Evolutionary conservation across 768 basidiomycete species (phyloP), one percentile per base, ranked within the genome.

Genomic region (Termitomyces sp.): DNA sequence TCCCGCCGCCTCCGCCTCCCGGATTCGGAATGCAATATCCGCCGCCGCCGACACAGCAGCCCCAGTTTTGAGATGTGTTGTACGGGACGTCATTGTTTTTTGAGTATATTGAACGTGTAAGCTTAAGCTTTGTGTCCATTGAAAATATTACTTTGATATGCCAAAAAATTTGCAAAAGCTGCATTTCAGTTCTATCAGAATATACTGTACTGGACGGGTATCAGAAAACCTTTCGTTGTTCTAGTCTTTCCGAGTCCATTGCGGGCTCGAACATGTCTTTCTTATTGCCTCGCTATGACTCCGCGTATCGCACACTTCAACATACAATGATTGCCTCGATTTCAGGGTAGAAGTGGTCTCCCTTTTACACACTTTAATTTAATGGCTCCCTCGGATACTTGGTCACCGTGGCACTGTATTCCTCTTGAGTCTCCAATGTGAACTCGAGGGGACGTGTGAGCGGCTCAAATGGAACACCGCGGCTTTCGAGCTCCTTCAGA

Each of bases 1-100:
- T 77, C 53, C 81, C 83, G 2, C 86, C 85, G 3, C 86, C 84
- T 0, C 85, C 87, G 1, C 83, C 85, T 10, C 77, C 84, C 63
- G 88, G 87, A 4, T 90, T 87, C 68, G 77, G 80, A 50, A 67
- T 62, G n/a, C 69, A 69, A 63, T 72, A 75, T 59, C 81, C 81
- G 55, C 80, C 44, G 10, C 57, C 82, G 34, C 81, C 79, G 15
- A 77, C 77, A 39, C 83, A 72, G n/a, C 53, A 29, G 36, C 72
- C 69, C 33, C 73, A 74, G 58, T 73, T 69, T 64, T 70, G 46
- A 69, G 12, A 18, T 12, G 24, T 16, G 57, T 52, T 24, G 46
- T 16, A 31, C 45, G 0, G 28, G 28, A 29, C 47, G 41, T 55
- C 28, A n/a, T 52, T 10, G 9, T 28, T 24, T 51, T 7, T 4